These are phyloP conservation scores for Penicillium silybi DNA, from an alignment of 495 filamentous ascomycete genomes.

Conservation along the genomic window DNA sequence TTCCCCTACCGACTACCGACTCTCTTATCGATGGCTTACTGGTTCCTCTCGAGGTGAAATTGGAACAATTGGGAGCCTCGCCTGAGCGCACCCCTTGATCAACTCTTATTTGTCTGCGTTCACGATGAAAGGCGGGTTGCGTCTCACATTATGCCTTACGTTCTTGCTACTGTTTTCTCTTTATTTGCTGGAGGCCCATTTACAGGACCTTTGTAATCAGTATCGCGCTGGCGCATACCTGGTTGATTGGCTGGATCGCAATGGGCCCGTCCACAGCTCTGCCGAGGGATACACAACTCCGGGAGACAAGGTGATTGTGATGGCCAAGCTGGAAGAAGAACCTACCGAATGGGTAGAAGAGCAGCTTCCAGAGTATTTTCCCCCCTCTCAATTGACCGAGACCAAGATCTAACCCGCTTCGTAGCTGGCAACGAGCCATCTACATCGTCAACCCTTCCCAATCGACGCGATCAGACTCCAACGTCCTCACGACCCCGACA, in stretches of 20 bases:
- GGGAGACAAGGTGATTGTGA: constrained; percentile 51
- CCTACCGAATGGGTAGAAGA: constrained; percentile 57
- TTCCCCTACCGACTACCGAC: background rate
- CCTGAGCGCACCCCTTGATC: constrained; percentile 3
- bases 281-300: constrained; percentile 5
- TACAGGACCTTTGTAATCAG: constrained; percentile 41
- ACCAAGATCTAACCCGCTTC: background rate
- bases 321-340: constrained; percentile 55
- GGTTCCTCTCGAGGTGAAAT: constrained; percentile 7
- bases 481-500: constrained; percentile 31
- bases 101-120: constrained; percentile 2
- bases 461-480: constrained; percentile 42
- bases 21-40: constrained; percentile 8
- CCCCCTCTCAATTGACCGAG: background rate
- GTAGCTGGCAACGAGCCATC: constrained; percentile 54
- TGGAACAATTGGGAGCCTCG: constrained; percentile 4
- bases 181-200: constrained; percentile 34
- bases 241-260: constrained; percentile 28
- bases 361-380: constrained; percentile 45
- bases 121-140: constrained; percentile 39
- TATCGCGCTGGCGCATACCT: constrained; percentile 45
- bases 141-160: constrained; percentile 30
- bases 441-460: constrained; percentile 61
- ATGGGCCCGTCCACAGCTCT: constrained; percentile 9
- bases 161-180: constrained; percentile 31